These are phyloP conservation scores for Melianthus villosus DNA, from an alignment of 441 rosid genomes.

Conservation along the genomic window DNA sequence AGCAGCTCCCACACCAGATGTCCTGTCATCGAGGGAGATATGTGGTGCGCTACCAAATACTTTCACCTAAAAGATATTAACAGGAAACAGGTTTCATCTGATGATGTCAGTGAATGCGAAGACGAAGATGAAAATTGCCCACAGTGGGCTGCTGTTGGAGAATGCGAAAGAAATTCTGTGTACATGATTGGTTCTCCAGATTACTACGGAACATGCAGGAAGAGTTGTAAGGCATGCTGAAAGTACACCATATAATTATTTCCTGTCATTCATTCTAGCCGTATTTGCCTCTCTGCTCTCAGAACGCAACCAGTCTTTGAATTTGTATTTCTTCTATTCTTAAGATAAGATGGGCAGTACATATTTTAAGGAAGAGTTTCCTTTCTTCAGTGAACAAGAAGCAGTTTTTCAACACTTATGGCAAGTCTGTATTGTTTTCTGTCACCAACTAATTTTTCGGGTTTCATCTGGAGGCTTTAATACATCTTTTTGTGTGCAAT, in stretches of 20 bases:
- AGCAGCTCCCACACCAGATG: slow-evolving; percentile 61
- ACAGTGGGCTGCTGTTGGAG: slow-evolving; percentile 68
- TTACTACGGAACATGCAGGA: slow-evolving; percentile 80
- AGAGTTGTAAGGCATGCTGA: slow-evolving; percentile 77
- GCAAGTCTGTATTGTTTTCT: slow-evolving; percentile 71
- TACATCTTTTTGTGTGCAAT: no score
- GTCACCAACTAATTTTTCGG: no score
- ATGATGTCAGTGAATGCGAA: slow-evolving; percentile 29
- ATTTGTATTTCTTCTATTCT: no score
- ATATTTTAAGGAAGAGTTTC: slow-evolving; percentile 13
- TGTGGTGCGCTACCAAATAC: slow-evolving; percentile 54
- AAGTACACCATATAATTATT: no score
- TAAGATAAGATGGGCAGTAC: no score
- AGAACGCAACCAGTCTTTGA: no score
- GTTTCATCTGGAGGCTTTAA: no score
- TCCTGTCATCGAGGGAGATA: slow-evolving; percentile 53
- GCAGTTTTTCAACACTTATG: no score
- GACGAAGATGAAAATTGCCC: slow-evolving; percentile 70
- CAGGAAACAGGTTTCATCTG: slow-evolving; percentile 7
- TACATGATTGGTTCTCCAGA: slow-evolving; percentile 85
- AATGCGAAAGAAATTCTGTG: slow-evolving; percentile 70
- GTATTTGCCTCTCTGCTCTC: no score
- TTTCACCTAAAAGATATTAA: slow-evolving; percentile 28
- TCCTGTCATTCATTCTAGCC: no score
- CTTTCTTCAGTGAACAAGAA: slow-evolving; percentile 51